Conservation (phyloP, 2,329 filamentous ascomycete species). For the Akanthomyces dipterigenus region DNA sequence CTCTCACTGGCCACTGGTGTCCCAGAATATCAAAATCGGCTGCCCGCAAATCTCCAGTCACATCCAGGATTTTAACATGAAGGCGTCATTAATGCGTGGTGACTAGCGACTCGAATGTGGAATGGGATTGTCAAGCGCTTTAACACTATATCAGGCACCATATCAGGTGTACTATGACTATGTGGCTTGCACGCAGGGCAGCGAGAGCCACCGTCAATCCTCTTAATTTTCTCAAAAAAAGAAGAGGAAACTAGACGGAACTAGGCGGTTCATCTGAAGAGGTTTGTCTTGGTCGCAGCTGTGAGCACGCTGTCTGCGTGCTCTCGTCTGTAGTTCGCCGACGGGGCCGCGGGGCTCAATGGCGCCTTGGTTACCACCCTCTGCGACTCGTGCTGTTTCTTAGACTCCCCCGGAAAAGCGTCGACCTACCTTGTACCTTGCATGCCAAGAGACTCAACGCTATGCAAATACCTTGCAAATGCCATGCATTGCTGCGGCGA, state of each 20-base stretch:
- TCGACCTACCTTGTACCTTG: neutral
- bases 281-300: neutral
- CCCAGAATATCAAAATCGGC: neutral
- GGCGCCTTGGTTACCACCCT: neutral
- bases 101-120: neutral
- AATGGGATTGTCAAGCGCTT: neutral
- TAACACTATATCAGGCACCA: neutral
- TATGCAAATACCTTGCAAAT: neutral
- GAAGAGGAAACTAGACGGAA: neutral
- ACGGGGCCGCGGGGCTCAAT: neutral
- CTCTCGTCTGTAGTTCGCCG: neutral
- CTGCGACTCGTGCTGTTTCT: slow-evolving; percentile 5
- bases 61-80: neutral
- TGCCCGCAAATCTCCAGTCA: too few species aligned
- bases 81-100: neutral
- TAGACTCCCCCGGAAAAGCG: neutral
- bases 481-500: neutral
- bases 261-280: neutral
- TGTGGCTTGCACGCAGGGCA: neutral
- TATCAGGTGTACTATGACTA: neutral
- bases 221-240: neutral
- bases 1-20: slow-evolving; percentile 6
- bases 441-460: neutral
- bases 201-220: neutral
- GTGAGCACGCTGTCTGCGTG: neutral